A percentile compares a stretch with the other conserved stretches of the same genome.
phyloP scores from a whole-genome alignment of 441 rosid species.

The Bruguiera hainesii region DNA sequence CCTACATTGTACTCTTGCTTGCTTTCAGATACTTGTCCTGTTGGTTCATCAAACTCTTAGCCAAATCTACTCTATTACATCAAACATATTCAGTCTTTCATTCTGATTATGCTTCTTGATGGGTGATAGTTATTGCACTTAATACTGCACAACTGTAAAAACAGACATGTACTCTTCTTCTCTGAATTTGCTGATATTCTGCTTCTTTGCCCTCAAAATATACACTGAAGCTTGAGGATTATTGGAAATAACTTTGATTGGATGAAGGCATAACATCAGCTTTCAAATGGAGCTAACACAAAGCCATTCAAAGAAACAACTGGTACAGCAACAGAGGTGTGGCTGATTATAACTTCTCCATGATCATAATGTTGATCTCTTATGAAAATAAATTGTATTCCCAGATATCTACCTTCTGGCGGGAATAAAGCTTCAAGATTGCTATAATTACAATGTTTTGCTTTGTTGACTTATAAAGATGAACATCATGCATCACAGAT shows the following conservation, averaged over 20 bases:
- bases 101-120: no score
- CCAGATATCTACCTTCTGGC: not conserved
- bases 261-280: slow-evolving; percentile 32
- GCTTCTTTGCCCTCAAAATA: slow-evolving; percentile 68
- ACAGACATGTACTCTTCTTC: slow-evolving; percentile 6
- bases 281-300: slow-evolving; percentile 32
- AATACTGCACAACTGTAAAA: not conserved
- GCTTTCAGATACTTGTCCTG: no score
- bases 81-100: no score
- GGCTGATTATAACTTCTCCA: slow-evolving; percentile 14
- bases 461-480: not conserved
- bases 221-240: slow-evolving; percentile 71
- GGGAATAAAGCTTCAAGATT: not conserved
- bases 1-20: no score
- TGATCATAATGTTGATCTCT: no score
- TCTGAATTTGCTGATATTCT: slow-evolving; percentile 29
- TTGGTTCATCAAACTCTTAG: no score
- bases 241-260: slow-evolving; percentile 58
- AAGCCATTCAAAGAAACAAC: slow-evolving; percentile 36
- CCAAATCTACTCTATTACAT: no score
- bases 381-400: no score
- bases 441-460: not conserved
- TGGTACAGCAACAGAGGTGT: slow-evolving; percentile 51
- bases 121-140: no score
- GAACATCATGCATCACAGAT: not conserved